Evolutionary conservation across 2,329 filamentous ascomycete species (phyloP), one percentile per base, ranked within the genome.

Genomic region (Lachnellula occidentalis): DNA sequence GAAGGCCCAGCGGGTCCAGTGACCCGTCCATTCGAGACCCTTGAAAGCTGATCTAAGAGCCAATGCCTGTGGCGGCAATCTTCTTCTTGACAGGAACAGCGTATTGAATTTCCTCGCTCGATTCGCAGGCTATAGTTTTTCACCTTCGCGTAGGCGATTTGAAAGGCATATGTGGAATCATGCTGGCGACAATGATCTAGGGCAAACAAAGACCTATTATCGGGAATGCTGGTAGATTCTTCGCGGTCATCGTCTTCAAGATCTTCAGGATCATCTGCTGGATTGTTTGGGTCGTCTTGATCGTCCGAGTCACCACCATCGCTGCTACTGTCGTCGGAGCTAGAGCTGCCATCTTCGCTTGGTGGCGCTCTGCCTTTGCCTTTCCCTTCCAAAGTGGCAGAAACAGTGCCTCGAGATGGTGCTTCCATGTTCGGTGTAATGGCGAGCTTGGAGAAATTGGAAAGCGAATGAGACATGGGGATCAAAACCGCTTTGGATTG

Each of bases 371-470:
- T 60, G 22, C 52, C 59, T 56, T 65, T 63, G 27, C 59, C 61
- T 51, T 58, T 66, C n/a, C 45, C 52, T 22, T 36, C 24, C 24
- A 52, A 47, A 42, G 8, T 54, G 42, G 45, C 46, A 39, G 48
- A 47, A 24, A 17, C 5, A 21, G 61, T 50, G 27, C 45, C 51
- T 45, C 59, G 56, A 51, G 61, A 55, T 34, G 61, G 50, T 45
- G 12, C 22, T 31, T 67, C 58, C 66, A 68, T 68, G 43, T 45
- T 61, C 54, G 58, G 55, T 12, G 58, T 50, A 45, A 68, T 58
- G 11, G 64, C 62, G 49, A 67, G 65, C 57, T 66, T 64, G 58
- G 59, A 60, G 55, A 67, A 68, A 55, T 59, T 58, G 14, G 62
- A 58, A 49, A 61, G 64, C 39, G 60, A 54, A 21, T 2, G 14